Conservation (phyloP, 306 rosid species). For the Begonia masoniana region DNA sequence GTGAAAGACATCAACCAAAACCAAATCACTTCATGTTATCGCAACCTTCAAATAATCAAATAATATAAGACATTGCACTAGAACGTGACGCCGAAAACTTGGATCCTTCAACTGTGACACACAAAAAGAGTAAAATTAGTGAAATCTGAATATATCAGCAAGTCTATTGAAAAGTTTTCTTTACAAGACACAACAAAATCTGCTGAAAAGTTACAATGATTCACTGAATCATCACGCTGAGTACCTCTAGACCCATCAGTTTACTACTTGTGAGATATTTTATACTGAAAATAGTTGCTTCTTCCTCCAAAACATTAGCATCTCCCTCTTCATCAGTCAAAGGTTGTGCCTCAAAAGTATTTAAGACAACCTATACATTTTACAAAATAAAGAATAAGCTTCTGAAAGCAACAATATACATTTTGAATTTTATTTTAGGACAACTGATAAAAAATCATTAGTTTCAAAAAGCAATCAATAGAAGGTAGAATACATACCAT, state of each 20-base stretch:
- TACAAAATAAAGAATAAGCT: constrained; percentile 11
- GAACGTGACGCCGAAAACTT: constrained; percentile 87
- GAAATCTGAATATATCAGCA: background rate
- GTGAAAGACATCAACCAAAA: constrained; percentile 10
- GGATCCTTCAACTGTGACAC: constrained; percentile 70
- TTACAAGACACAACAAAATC: background rate
- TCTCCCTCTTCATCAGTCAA: constrained; percentile 91
- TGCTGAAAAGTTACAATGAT: no score
- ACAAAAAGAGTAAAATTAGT: background rate
- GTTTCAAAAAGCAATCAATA: constrained; percentile 1
- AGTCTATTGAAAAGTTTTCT: background rate
- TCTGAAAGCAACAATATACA: no score
- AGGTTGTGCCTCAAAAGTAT: constrained; percentile 94
- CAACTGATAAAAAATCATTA: background rate
- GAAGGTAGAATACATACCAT: constrained; percentile 30
- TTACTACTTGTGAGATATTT: constrained; percentile 97
- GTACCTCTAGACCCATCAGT: constrained; percentile 92
- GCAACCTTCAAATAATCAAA: constrained; percentile 81
- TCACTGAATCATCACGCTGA: no score
- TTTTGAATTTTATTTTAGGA: background rate
- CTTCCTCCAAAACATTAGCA: constrained; percentile 85
- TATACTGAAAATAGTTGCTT: constrained; percentile 78
- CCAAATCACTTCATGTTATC: constrained; percentile 4
- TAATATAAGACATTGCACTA: constrained; percentile 91
- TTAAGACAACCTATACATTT: constrained; percentile 52